These are phyloP conservation scores for Fusarium sublunatum DNA, from an alignment of 2,329 filamentous ascomycete genomes.

Conservation along the genomic window DNA sequence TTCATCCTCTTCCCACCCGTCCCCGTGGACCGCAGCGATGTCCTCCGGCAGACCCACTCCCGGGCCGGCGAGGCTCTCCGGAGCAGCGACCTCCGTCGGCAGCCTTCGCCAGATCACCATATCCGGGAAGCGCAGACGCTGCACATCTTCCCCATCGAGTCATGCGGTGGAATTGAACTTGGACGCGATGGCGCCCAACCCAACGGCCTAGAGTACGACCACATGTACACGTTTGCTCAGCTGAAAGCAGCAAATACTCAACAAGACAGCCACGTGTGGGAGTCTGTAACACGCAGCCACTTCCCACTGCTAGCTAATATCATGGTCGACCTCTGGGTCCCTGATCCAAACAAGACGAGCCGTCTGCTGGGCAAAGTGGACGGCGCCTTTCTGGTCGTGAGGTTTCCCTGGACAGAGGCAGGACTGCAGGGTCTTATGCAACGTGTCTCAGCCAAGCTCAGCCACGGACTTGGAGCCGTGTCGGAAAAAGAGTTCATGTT, in stretches of 20 bases:
- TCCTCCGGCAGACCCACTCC: slow-evolving; percentile 65
- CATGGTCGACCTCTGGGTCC: slow-evolving; percentile 74
- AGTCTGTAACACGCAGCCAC: slow-evolving; percentile 76
- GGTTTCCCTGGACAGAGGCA: slow-evolving; percentile 70
- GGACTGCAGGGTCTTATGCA: slow-evolving; percentile 62
- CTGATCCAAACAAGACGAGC: slow-evolving; percentile 67
- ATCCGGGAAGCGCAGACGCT: slow-evolving; percentile 66
- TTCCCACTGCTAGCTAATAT: slow-evolving; percentile 78
- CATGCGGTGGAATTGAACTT: slow-evolving; percentile 81
- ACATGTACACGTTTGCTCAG: slow-evolving; percentile 85
- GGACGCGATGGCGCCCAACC: slow-evolving; percentile 70
- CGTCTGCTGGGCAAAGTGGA: slow-evolving; percentile 64
- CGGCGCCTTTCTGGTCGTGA: slow-evolving; percentile 70
- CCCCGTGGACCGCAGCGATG: slow-evolving; percentile 63
- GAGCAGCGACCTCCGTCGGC: slow-evolving; percentile 53
- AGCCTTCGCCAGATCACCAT: slow-evolving; percentile 39
- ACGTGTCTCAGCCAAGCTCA: slow-evolving; percentile 62
- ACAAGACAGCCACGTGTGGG: slow-evolving; percentile 67
- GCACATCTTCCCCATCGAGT: slow-evolving; percentile 86
- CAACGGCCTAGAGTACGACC: slow-evolving; percentile 81
- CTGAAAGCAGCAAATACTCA: slow-evolving; percentile 33
- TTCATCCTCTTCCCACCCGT: slow-evolving; percentile 67
- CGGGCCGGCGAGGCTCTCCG: slow-evolving; percentile 57
- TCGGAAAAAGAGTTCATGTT: slow-evolving; percentile 74
- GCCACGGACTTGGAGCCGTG: slow-evolving; percentile 59